Conservation (phyloP, 2,329 filamentous ascomycete genomes). For the Calonectria hawksworthii region DNA sequence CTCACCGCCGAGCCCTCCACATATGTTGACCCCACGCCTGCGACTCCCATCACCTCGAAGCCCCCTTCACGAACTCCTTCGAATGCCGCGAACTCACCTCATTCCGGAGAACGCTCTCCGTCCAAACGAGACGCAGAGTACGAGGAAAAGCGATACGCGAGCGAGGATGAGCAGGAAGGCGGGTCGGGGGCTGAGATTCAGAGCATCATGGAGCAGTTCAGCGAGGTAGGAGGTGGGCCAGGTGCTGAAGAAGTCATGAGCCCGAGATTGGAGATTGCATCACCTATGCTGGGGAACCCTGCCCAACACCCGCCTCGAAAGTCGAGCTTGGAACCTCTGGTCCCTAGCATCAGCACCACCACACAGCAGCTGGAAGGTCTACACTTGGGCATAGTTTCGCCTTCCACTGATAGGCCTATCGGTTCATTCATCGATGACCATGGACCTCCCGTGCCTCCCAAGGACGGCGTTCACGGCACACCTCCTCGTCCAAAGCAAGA, state of each 20-base stretch:
- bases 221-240: conserved; percentile 78
- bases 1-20: conserved; percentile 62
- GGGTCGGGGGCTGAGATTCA: conserved; percentile 90
- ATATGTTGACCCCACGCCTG: conserved; percentile 72
- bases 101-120: conserved; percentile 63
- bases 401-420: conserved; percentile 53
- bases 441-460: conserved; percentile 71
- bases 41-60: conserved; percentile 68
- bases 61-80: conserved; percentile 72
- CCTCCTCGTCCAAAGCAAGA: conserved; percentile 56
- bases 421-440: conserved; percentile 59
- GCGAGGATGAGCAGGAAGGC: conserved; percentile 75
- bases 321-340: conserved; percentile 85
- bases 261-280: conserved; percentile 85
- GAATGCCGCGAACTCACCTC: conserved; percentile 64
- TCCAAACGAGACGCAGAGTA: conserved; percentile 67
- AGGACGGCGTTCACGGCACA: conserved; percentile 65
- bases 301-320: conserved; percentile 83
- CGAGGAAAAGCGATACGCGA: conserved; percentile 70
- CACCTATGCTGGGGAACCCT: conserved; percentile 78
- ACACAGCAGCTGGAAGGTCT: conserved; percentile 63
- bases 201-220: conserved; percentile 97
- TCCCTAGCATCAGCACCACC: conserved; percentile 63
- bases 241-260: conserved; percentile 92
- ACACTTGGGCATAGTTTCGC: conserved; percentile 56